Evolutionary conservation across 352 stramenopile genomes (phyloP).

Genomic region (Phytophthora megakarya): DNA sequence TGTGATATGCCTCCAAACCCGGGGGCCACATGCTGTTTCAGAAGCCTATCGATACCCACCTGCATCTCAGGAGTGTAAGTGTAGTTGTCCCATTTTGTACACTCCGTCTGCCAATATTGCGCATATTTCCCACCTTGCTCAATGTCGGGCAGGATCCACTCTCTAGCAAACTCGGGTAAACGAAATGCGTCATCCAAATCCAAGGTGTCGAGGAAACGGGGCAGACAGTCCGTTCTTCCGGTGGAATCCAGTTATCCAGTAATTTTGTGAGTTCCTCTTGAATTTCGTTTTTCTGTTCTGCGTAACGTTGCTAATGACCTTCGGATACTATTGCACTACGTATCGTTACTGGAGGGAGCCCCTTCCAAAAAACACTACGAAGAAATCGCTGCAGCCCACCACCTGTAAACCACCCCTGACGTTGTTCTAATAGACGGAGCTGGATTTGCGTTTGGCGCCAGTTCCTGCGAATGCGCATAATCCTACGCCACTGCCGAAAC

Average conservation of each 20-base stretch:
- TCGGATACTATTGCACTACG: neutral
- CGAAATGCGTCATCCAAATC: too few relatives aligned
- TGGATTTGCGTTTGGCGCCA: neutral
- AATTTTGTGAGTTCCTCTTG: neutral
- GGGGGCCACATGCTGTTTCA: neutral
- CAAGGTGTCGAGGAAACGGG: too few relatives aligned
- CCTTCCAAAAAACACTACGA: neutral
- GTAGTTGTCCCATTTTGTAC: too few relatives aligned
- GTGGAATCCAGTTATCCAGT: conserved; percentile 3
- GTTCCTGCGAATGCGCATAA: neutral
- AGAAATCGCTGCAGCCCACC: neutral
- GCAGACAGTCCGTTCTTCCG: neutral
- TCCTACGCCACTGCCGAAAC: neutral
- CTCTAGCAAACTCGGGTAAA: too few relatives aligned
- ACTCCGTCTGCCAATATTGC: too few relatives aligned
- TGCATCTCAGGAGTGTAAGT: too few relatives aligned
- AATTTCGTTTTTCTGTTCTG: neutral
- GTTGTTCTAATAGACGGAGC: neutral
- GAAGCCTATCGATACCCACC: neutral
- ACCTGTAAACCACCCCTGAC: neutral
- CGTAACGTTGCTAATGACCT: neutral
- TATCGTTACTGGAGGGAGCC: neutral
- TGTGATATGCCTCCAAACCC: neutral
- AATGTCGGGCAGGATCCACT: too few relatives aligned
- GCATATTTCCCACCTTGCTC: too few relatives aligned